Percentiles rank a stretch among this genome's conserved stretches.
phyloP scores from a whole-genome alignment of 2,329 filamentous ascomycete genomes.

The Podosphaera fusca region DNA sequence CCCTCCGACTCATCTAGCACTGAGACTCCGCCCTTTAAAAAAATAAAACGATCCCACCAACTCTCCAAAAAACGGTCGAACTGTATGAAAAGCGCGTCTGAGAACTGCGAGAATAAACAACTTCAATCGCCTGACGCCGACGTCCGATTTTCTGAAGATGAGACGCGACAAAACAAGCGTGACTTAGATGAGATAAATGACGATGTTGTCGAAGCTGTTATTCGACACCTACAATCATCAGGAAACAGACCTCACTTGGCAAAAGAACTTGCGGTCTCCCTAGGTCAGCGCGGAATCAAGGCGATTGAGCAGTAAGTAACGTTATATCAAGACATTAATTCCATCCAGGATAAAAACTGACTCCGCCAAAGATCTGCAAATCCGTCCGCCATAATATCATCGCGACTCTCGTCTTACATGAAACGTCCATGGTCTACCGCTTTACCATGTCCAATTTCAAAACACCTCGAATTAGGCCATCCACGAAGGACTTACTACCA shows the following conservation, averaged over 20 bases:
- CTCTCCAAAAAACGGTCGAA: constrained; percentile 22
- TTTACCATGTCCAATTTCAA: constrained; percentile 68
- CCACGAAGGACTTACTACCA: constrained; percentile 93
- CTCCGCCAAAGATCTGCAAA: constrained; percentile 56
- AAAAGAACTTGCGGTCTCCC: constrained; percentile 68
- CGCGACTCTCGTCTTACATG: constrained; percentile 68
- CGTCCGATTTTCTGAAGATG: constrained; percentile 11
- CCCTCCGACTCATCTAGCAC: constrained; percentile 10
- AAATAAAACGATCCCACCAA: constrained; percentile 57
- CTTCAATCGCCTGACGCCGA: constrained; percentile 46
- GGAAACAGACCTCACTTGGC: constrained; percentile 84
- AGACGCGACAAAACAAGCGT: constrained; percentile 18
- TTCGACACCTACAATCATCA: constrained; percentile 70
- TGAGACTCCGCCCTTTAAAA: constrained; percentile 31
- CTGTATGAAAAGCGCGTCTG: constrained; percentile 17
- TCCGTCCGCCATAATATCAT: constrained; percentile 84
- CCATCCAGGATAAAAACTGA: not conserved
- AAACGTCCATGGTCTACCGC: constrained; percentile 64
- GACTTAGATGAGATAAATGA: constrained; percentile 75
- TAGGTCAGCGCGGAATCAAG: constrained; percentile 45
- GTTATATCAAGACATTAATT: not conserved
- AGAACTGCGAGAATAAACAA: constrained; percentile 49
- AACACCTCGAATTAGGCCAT: constrained; percentile 79
- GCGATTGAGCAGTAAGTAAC: constrained; percentile 73
- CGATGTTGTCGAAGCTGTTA: constrained; percentile 80